Percentiles rank a stretch among this genome's conserved stretches.
Evolutionary conservation across 345 rosid species (phyloP).

Genomic region (Brassica juncea): DNA sequence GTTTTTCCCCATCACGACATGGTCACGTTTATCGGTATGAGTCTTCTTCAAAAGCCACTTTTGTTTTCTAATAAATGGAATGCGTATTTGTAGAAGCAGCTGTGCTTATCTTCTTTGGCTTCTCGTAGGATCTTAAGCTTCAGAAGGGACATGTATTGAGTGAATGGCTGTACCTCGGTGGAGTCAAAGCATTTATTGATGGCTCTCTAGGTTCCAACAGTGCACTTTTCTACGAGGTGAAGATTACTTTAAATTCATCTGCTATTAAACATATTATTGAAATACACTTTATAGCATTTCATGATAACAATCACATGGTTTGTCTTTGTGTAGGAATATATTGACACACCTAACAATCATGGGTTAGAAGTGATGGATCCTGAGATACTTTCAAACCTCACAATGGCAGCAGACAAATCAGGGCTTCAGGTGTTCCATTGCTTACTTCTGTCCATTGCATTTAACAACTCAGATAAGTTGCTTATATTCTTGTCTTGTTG

Average conservation of each 20-base stretch:
- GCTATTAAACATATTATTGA: not conserved
- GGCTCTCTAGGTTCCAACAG: constrained; percentile 89
- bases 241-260: constrained; percentile 6
- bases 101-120: not conserved
- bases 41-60: constrained; percentile 25
- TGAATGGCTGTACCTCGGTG: constrained; percentile 79
- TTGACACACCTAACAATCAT: constrained; percentile 63
- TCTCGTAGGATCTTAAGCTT: constrained; percentile 54
- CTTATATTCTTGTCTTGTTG: not conserved
- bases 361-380: constrained; percentile 67
- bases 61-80: not conserved
- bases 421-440: constrained; percentile 71
- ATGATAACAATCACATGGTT: not conserved
- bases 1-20: constrained; percentile 80
- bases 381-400: constrained; percentile 65
- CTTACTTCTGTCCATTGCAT: not conserved
- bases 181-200: constrained; percentile 91
- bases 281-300: not conserved
- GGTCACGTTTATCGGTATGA: constrained; percentile 65
- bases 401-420: constrained; percentile 64
- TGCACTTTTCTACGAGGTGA: constrained; percentile 89
- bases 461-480: not conserved
- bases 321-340: constrained; percentile 57
- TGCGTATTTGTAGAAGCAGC: not conserved
- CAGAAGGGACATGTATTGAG: constrained; percentile 56